These are phyloP conservation scores for Ochetophila trinervis DNA, from an alignment of 306 rosid species.

Conservation along the genomic window DNA sequence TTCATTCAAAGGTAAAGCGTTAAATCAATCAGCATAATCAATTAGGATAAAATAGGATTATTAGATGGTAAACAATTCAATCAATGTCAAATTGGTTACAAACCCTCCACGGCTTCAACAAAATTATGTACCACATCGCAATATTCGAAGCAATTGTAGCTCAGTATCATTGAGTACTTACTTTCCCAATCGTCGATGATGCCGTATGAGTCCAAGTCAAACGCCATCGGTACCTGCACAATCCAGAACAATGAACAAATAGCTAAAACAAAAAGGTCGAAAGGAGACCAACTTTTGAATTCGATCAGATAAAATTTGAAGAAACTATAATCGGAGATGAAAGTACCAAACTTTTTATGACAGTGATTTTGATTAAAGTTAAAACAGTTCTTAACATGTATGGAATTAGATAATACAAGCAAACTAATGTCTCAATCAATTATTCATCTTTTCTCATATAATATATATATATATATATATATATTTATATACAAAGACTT, in stretches of 20 bases:
- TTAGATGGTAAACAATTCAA: not conserved
- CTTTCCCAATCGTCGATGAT: slow-evolving; percentile 70
- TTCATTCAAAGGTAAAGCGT: slow-evolving; percentile 33
- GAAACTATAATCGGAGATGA: not conserved
- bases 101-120: slow-evolving; percentile 8
- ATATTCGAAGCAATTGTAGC: slow-evolving; percentile 3
- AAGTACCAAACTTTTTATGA: not conserved
- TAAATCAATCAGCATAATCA: slow-evolving; percentile 11
- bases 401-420: not conserved
- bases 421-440: no score
- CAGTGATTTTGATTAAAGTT: not conserved
- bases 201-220: slow-evolving; percentile 75
- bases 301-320: not conserved
- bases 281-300: not conserved
- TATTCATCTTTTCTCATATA: not conserved
- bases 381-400: not conserved
- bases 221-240: slow-evolving; percentile 73
- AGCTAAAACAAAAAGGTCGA: not conserved
- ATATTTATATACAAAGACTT: not conserved
- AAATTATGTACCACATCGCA: not conserved
- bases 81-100: slow-evolving; percentile 1
- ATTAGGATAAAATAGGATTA: not conserved
- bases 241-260: not conserved
- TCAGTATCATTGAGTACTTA: slow-evolving; percentile 27
- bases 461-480: not conserved